Evolutionary conservation across 2,329 filamentous ascomycete species (phyloP).

Genomic region (Metarhizium album): DNA sequence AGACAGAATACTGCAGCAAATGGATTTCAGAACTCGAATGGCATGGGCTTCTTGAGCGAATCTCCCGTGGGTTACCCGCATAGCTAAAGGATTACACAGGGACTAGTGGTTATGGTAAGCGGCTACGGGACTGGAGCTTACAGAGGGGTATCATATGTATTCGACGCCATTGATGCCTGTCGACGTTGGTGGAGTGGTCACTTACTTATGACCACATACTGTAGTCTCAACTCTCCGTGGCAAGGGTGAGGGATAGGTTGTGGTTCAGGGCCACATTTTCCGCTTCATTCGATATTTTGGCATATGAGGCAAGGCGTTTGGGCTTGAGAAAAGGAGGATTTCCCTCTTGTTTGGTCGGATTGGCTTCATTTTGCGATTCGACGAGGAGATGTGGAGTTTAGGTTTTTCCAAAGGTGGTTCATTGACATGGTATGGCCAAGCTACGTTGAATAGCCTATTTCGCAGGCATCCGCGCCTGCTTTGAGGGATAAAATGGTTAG

Average conservation of each 20-base stretch:
- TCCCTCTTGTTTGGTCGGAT: conserved; percentile 12
- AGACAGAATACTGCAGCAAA: conserved; percentile 27
- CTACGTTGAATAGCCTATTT: background rate
- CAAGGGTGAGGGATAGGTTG: background rate
- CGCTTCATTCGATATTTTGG: conserved; percentile 6
- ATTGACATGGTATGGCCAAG: background rate
- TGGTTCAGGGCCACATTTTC: background rate
- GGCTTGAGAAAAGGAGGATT: conserved; percentile 15
- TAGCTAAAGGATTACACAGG: background rate
- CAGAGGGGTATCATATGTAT: too few relatives aligned
- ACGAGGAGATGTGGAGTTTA: background rate
- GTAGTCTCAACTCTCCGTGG: background rate
- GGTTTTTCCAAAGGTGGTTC: background rate
- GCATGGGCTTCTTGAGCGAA: conserved; percentile 13
- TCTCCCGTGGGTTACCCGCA: conserved; percentile 13
- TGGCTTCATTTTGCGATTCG: background rate
- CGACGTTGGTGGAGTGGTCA: too few relatives aligned
- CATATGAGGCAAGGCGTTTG: conserved; percentile 13
- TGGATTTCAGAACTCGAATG: conserved; percentile 10
- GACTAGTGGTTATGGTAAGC: background rate
- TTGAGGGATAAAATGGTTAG: too few relatives aligned
- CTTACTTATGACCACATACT: too few relatives aligned
- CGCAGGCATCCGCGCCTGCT: too few relatives aligned
- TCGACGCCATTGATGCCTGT: too few relatives aligned
- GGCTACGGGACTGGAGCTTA: background rate